phyloP scores from a whole-genome alignment of 768 basidiomycete species.

The Peribolospora kevripleyi region DNA sequence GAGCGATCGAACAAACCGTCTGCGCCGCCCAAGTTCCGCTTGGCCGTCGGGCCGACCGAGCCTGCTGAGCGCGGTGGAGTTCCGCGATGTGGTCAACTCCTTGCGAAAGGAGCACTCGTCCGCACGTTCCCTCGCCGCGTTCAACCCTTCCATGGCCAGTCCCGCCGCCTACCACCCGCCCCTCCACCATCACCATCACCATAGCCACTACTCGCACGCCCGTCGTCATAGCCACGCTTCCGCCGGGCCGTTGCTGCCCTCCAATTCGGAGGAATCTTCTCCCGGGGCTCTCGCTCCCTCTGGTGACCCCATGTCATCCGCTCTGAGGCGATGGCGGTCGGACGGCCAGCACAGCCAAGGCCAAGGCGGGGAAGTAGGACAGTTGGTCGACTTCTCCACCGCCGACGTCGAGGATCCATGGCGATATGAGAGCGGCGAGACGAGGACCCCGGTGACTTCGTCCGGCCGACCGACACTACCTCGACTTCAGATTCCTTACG shows the following conservation, averaged over 20 bases:
- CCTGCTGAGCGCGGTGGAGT: conserved; percentile 82
- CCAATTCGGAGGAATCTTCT: too few relatives aligned
- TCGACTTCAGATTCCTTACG: too few relatives aligned
- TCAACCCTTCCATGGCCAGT: background rate
- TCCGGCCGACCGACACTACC: too few relatives aligned
- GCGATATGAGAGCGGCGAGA: background rate
- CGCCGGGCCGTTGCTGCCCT: too few relatives aligned
- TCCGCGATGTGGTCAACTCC: conserved; percentile 66
- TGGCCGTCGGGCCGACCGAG: conserved; percentile 25
- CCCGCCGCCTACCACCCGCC: background rate
- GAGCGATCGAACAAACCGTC: background rate
- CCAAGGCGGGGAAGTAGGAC: background rate
- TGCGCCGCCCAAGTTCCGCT: background rate
- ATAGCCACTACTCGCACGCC: too few relatives aligned
- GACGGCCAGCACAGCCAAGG: background rate
- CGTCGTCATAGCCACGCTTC: too few relatives aligned
- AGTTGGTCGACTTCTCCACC: background rate
- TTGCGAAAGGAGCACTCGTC: background rate
- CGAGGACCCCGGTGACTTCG: background rate
- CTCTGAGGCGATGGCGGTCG: too few relatives aligned
- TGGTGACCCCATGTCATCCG: too few relatives aligned
- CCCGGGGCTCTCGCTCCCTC: too few relatives aligned
- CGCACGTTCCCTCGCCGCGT: background rate
- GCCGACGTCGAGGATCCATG: conserved; percentile 4
- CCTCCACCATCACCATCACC: too few relatives aligned